Conservation (phyloP, 768 basidiomycete genomes). For the Russula ochroleuca region DNA sequence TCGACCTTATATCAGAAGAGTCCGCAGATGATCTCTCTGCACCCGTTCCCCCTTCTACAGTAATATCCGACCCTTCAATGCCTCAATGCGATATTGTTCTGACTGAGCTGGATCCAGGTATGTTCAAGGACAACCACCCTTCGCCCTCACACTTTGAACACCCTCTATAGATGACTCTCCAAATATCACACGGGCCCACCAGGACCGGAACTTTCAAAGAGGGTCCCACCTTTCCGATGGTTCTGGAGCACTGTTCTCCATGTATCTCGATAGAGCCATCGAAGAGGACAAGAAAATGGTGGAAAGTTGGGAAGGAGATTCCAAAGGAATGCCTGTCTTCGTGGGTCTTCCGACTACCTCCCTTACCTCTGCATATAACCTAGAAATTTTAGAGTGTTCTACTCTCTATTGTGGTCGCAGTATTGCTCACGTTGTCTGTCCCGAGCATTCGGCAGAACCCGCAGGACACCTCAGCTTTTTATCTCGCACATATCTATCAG, state of each 20-base stretch:
- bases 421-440: constrained; percentile 14
- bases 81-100: neutral
- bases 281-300: constrained; percentile 6
- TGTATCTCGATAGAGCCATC: too few relatives aligned
- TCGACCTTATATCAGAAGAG: too few relatives aligned
- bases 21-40: too few relatives aligned
- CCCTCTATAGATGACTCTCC: too few relatives aligned
- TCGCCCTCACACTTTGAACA: too few relatives aligned
- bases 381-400: constrained; percentile 11
- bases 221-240: too few relatives aligned
- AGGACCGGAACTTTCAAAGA: too few relatives aligned
- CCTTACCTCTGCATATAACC: neutral
- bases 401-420: constrained; percentile 21
- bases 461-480: neutral
- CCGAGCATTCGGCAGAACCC: constrained; percentile 13
- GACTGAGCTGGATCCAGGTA: neutral
- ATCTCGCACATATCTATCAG: too few relatives aligned
- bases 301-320: constrained; percentile 22
- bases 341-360: too few relatives aligned
- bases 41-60: neutral
- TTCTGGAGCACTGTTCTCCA: neutral
- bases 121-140: neutral
- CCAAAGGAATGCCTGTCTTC: constrained; percentile 8
- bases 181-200: too few relatives aligned
- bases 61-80: neutral